Conservation (phyloP, 1,139 yeast species). For the Kodamaea plutei region DNA sequence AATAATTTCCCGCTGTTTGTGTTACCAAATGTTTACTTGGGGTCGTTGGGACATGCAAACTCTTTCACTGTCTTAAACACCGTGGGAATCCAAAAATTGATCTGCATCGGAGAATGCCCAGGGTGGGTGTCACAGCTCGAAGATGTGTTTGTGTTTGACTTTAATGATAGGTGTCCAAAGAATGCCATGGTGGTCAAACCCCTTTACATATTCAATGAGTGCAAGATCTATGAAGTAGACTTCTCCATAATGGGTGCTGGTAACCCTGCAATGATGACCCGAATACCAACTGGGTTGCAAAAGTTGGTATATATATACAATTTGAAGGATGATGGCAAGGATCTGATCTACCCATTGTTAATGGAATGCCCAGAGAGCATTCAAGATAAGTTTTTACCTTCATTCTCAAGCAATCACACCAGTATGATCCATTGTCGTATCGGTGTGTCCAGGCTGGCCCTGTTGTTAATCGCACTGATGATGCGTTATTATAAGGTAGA, state of each 20-base stretch:
- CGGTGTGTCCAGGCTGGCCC: conserved; percentile 88
- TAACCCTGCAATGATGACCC: conserved; percentile 5
- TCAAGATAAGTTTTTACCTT: conserved; percentile 26
- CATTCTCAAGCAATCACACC: conserved; percentile 26
- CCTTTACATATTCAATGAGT: conserved; percentile 22
- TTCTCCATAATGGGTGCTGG: conserved; percentile 12
- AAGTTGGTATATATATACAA: conserved; percentile 32
- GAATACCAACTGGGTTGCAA: conserved; percentile 19
- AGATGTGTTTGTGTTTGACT: conserved; percentile 17
- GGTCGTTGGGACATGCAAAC: conserved; percentile 35
- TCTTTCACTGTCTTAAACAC: conserved; percentile 28
- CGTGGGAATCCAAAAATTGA: conserved; percentile 22
- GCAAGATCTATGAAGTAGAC: conserved; percentile 28
- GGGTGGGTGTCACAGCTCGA: conserved; percentile 26
- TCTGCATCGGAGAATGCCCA: conserved; percentile 39
- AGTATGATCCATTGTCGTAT: conserved; percentile 85
- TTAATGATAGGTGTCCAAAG: conserved; percentile 11
- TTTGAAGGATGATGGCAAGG: conserved; percentile 41
- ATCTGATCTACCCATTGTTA: conserved; percentile 31
- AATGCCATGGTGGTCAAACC: conserved; percentile 17
- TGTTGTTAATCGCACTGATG: conserved; percentile 85
- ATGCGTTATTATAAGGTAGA: conserved; percentile 69
- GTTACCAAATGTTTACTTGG: conserved; percentile 28
- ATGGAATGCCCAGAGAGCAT: conserved; percentile 28
- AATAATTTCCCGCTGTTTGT: conserved; percentile 38